Evolutionary conservation across 148 eudicot genomes (phyloP), one percentile per base, ranked within the genome.

Genomic region (Tetragonia tetragonoides): DNA sequence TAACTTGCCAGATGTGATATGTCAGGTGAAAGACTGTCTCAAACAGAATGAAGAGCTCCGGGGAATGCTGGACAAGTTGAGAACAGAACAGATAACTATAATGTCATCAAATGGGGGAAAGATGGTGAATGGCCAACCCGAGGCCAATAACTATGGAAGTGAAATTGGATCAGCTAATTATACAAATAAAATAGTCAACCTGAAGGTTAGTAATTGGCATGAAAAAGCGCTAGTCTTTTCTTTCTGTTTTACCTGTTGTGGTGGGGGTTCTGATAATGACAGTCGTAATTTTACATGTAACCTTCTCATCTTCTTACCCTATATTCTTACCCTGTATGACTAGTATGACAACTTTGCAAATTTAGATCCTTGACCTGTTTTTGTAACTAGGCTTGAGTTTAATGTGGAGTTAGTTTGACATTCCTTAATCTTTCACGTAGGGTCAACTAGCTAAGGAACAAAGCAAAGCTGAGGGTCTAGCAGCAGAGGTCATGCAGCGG

Each of bases 21-120:
- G 75, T 57, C 86, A 95, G 98, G 96, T 95, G 79, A 95, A 87
- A 88, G 93, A 85, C 73, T 91, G 97, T 78, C 90, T 95, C 40
- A 89, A 87, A 75, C 96, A 95, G 81, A 95, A 95, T 77, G 90
- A 88, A 79, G 94, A 95, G 80, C 99, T 95, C 49, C 96, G 99
- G 70, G 77, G 83, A 66, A 84, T 87, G 90, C 81, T 95, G 47
- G 96, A 90, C 72, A 87, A 87, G 81, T 82, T 92, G 76, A 86
- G 99, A 83, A 81, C 72, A 39, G 94, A 90, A 70, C 92, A 90
- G 73, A 83, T 87, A 56, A 85, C 64, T 83, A 24, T 68, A 74
- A 80, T 76, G 40, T 75, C 87, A 17, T 72, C 82, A 64, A 83
- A 77, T 66, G 82, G 78, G 51, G 81, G 56, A 28, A 72, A 76